Evolutionary conservation across 345 rosid genomes (phyloP).

Genomic region (Psidium guajava): DNA sequence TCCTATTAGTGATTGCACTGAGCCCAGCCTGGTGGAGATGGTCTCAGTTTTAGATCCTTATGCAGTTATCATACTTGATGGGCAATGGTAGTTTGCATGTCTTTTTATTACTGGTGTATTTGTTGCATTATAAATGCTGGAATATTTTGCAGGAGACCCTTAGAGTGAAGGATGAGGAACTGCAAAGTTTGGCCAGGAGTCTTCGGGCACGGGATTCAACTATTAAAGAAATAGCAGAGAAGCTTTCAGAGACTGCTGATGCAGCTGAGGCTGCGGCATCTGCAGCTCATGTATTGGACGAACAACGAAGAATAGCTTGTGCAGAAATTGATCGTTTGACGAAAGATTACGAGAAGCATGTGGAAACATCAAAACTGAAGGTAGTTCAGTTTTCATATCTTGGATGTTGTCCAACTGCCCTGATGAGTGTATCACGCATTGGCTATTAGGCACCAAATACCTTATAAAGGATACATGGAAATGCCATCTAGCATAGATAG

Average conservation of each 20-base stretch:
- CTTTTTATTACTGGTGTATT: background rate
- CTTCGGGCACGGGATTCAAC: constrained; percentile 89
- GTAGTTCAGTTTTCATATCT: constrained; percentile 14
- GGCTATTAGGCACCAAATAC: background rate
- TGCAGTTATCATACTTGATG: background rate
- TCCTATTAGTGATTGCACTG: background rate
- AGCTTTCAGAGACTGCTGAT: constrained; percentile 90
- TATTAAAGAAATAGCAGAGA: constrained; percentile 83
- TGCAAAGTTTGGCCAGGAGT: constrained; percentile 78
- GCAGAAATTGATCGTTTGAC: constrained; percentile 65
- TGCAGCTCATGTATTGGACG: constrained; percentile 90
- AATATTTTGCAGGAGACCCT: constrained; percentile 72
- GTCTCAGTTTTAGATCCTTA: background rate
- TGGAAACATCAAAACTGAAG: constrained; percentile 43
- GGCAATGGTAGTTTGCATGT: background rate
- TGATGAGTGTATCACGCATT: background rate
- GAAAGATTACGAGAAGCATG: constrained; percentile 47
- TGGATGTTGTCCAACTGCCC: background rate
- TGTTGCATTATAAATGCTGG: background rate
- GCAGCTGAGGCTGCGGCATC: constrained; percentile 98
- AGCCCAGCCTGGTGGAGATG: background rate
- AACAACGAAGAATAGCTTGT: constrained; percentile 71
- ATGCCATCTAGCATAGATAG: background rate
- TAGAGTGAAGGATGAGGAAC: constrained; percentile 89
- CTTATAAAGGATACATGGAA: background rate